phyloP scores from a whole-genome alignment of 306 rosid species.

The Castanea sativa region DNA sequence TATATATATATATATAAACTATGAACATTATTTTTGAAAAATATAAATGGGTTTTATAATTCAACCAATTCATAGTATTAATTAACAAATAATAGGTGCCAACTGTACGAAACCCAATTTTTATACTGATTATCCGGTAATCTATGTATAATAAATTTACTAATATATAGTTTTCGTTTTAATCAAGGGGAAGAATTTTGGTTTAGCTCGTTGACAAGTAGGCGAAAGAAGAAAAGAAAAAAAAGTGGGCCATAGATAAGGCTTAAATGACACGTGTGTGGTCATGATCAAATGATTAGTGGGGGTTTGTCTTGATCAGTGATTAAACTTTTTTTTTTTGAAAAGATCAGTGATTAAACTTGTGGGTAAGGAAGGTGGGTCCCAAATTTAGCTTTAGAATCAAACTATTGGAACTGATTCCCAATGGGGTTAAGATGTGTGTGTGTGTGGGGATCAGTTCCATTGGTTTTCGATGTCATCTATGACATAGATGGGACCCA shows the following conservation, averaged over 20 bases:
- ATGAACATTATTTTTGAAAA: not conserved
- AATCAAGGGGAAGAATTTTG: not conserved
- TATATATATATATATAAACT: not conserved
- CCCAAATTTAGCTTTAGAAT: not conserved
- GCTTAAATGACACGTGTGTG: conserved; percentile 1
- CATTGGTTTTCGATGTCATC: not conserved
- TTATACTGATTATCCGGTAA: not conserved
- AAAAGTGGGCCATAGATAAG: not conserved
- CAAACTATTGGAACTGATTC: not conserved
- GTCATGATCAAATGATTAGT: not conserved
- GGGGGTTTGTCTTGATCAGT: not conserved
- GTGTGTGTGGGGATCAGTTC: not conserved
- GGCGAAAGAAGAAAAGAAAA: no score
- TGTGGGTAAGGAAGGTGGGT: not conserved
- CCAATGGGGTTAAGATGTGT: not conserved
- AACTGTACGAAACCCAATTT: not conserved
- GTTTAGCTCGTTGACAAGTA: not conserved
- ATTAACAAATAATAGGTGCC: conserved; percentile 4
- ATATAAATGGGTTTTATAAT: conserved; percentile 3
- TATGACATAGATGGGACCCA: conserved; percentile 8
- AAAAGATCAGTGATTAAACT: not conserved
- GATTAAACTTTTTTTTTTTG: not conserved
- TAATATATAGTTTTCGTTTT: not conserved
- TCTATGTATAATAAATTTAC: conserved; percentile 1
- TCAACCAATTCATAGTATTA: not conserved